Base-by-base conservation (phyloP, 2,329 filamentous ascomycete species). In the Aspergillus tanneri region DNA sequence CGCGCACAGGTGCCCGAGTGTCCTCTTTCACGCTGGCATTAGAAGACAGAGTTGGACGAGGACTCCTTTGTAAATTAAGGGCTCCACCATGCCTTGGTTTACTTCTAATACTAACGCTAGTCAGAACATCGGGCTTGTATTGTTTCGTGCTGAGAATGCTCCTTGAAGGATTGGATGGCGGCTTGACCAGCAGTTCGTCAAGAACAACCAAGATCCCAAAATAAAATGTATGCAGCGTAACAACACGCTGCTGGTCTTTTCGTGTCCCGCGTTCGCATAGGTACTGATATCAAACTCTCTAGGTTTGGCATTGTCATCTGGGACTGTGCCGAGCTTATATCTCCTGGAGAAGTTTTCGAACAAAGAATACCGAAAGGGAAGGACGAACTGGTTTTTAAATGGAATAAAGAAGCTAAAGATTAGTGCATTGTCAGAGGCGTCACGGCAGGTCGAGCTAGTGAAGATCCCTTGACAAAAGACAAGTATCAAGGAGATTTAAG, bases 281-380 rank as follows among this genome's bases (percentile, higher is more conserved):
- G n/a, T n/a, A n/a, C 24, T 27, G 6, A 27, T 27, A 11, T 11
- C 11, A 6, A 27, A 6, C 24, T 6, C 11, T 6, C 6, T 11
- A 27, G 24, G 24, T 27, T 35, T 8, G 14, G 43, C 2, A 39
- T 36, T 40, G 43, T 36, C 12, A 46, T 46, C 16, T 46, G 36
- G 43, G 36, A 46, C 27, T 46, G 43, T 25, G 36, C 39, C 14
- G 27, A 46, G 16, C 43, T 35, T 40, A 16, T 22, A 10, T 22
- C 9, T 46, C 24, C 36, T 19, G 43, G 30, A 19, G 36, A 46
- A 34, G 25, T 47, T 34, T 51, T 52, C 12, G 41, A 46, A 35
- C 43, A 46, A 45, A 54, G 46, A 47, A 51, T 41, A 38, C 52
- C 28, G 18, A 37, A 32, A 21, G 47, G 24, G 28, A 11, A 39